phyloP scores from a whole-genome alignment of 1,284 basidiomycete species.

The Leccinum insolens region DNA sequence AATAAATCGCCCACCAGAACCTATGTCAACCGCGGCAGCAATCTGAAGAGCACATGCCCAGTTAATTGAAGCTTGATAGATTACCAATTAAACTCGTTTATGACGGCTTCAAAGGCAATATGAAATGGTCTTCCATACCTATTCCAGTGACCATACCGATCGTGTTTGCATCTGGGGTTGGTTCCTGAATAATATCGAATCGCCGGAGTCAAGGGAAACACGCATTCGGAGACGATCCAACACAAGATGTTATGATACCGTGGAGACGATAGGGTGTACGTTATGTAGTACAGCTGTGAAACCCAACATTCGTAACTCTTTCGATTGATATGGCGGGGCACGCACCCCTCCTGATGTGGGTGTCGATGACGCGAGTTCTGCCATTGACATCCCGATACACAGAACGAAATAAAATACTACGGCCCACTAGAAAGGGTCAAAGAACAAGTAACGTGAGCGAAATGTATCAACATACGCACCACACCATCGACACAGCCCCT shows the following conservation, averaged over 20 bases:
- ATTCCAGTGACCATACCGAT: constrained; percentile 42
- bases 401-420: background rate
- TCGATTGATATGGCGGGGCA: background rate
- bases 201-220: background rate
- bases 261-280: constrained; percentile 38
- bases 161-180: constrained; percentile 38
- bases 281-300: constrained; percentile 41
- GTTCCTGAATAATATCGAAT: background rate
- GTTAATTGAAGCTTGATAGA: constrained; percentile 39
- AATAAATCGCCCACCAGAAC: constrained; percentile 32
- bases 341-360: background rate
- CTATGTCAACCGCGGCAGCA: constrained; percentile 40
- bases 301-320: background rate
- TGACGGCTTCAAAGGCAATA: background rate
- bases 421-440: background rate
- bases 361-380: background rate
- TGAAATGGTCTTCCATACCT: constrained; percentile 12
- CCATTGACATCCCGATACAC: background rate
- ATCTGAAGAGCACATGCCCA: constrained; percentile 46
- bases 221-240: constrained; percentile 38
- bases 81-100: background rate
- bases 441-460: background rate
- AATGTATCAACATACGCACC: too few relatives aligned
- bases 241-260: constrained; percentile 37
- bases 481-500: too few relatives aligned